phyloP scores from a whole-genome alignment of 345 rosid species.

The Salix exigua region DNA sequence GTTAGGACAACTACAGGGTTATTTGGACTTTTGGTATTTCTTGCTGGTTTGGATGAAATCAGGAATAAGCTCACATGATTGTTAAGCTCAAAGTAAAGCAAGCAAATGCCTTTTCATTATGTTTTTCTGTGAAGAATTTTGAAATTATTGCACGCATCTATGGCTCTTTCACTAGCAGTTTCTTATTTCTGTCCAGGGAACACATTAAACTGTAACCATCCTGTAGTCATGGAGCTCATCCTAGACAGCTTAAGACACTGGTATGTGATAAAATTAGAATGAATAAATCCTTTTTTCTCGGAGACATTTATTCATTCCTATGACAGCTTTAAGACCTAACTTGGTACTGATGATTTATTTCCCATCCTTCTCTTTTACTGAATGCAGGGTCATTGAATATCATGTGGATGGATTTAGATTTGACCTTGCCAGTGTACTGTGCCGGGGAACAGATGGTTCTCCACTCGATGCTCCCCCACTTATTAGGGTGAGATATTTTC shows the following conservation, averaged over 20 bases:
- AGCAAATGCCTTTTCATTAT: constrained; percentile 8
- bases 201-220: constrained; percentile 87
- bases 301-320: not conserved
- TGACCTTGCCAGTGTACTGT: constrained; percentile 92
- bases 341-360: no score
- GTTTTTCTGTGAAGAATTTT: not conserved
- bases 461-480: constrained; percentile 79
- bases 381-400: constrained; percentile 68
- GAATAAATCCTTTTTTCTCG: no score
- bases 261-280: constrained; percentile 35
- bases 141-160: not conserved
- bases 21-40: not conserved
- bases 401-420: constrained; percentile 95
- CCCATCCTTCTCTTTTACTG: constrained; percentile 10
- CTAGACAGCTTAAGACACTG: constrained; percentile 92
- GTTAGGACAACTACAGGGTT: no score
- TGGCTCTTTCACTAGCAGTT: constrained; percentile 8
- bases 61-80: not conserved
- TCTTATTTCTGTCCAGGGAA: constrained; percentile 60
- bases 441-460: constrained; percentile 90
- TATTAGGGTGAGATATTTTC: constrained; percentile 51
- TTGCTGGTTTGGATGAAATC: not conserved
- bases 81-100: not conserved
- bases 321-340: no score
- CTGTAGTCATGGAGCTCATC: constrained; percentile 82